Conservation (phyloP, 768 basidiomycete species). For the Podaxis sp. region DNA sequence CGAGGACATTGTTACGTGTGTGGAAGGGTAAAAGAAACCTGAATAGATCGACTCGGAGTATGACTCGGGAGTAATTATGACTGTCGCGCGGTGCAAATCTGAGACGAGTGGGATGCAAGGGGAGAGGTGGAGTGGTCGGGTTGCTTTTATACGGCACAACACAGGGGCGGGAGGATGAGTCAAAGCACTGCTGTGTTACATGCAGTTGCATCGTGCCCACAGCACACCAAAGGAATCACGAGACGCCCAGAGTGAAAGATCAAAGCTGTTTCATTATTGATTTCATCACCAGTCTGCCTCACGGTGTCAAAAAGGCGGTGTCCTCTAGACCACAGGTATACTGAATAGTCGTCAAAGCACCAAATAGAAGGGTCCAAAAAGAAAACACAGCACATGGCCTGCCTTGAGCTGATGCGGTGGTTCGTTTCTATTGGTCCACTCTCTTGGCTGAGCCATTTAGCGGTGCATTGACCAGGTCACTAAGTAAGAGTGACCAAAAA, state of each 20-base stretch:
- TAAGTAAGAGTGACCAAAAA: not conserved
- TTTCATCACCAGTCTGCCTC: not conserved
- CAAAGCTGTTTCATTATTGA: not conserved
- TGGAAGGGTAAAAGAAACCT: not conserved
- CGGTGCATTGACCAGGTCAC: not conserved
- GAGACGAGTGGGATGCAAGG: not conserved
- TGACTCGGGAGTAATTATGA: not conserved
- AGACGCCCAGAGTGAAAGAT: not conserved
- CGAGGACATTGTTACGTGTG: not conserved
- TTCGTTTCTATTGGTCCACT: not conserved
- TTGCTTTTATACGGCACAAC: not conserved
- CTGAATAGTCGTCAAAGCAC: not conserved
- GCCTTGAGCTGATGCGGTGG: not conserved
- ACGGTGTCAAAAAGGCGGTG: slow-evolving; percentile 1
- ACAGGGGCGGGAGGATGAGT: not conserved
- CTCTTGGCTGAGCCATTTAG: not conserved
- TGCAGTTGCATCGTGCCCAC: not conserved
- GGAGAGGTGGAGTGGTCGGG: not conserved
- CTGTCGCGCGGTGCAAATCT: not conserved
- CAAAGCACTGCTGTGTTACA: not conserved
- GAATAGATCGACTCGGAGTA: not conserved
- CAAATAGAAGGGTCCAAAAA: not conserved
- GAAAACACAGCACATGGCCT: not conserved
- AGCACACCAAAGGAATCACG: not conserved
- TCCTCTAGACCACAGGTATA: not conserved